Evolutionary conservation across 768 basidiomycete species (phyloP), one percentile per base, ranked within the genome.

Genomic region (Agaricus sinodeliciosus): DNA sequence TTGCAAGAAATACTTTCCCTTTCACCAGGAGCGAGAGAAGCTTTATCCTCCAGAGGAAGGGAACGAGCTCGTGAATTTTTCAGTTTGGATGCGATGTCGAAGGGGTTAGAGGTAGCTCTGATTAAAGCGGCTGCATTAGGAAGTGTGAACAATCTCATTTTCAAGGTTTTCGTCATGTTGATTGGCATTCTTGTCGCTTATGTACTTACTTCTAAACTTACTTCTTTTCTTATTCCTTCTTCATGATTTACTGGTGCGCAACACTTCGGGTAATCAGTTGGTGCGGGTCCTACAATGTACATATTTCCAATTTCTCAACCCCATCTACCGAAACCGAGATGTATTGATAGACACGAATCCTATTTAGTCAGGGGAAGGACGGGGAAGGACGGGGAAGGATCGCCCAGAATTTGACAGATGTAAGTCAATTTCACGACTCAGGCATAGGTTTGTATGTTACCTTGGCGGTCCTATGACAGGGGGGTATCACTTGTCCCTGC

Each of bases 71-170:
- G 71, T 49, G 69, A 71, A 19, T 61, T 78, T 40, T 97, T 97
- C 64, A 82, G 86, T 13, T 83, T 90, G 76, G 81, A 85, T 6
- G 80, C 84, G 18, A 88, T 91, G 85, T 77, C 81, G 1, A 66
- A 67, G 19, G 72, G 75, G 8, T 58, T 92, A 19, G 85, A 90
- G 59, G 62, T 54, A 1, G 75, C 79, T 1, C 61, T 93, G 49
- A 43, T 61, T 27, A 71, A 81, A 56, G 84, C 85, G 1, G 78
- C 73, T 4, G 68, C 54, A 18, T 75, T 84, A 78, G 90, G 86
- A 3, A 49, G 45, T 9, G 66, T 72, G 3, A 57, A 65, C 11
- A 45, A 53, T 6, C 47, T 58, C 36, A 58, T 56, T 55, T 58
- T 57, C 54, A 48, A 56, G 48, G 18, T 64, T 48, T 43, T 61